A percentile compares a stretch with the other conserved stretches of the same genome.
Conservation (phyloP, 2,329 filamentous ascomycete species). For the Paecilomyces sp. region DNA sequence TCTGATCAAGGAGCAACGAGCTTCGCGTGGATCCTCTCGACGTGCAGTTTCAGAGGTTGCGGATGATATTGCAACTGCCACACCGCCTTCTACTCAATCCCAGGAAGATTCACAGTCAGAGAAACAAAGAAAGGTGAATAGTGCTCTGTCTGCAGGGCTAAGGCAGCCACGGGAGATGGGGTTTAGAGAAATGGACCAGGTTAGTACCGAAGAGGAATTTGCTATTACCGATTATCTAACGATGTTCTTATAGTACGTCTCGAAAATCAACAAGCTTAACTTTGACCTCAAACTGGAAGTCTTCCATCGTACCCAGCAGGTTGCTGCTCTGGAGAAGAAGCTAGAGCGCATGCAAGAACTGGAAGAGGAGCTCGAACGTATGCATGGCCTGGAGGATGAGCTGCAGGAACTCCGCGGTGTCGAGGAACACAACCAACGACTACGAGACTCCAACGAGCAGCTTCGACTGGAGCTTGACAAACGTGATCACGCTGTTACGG, state of each 20-base stretch:
- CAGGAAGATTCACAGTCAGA: conserved; percentile 29
- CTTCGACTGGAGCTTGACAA: conserved; percentile 31
- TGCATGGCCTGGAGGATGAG: conserved; percentile 25
- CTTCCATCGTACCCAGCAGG: conserved; percentile 32
- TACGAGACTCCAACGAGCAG: conserved; percentile 31
- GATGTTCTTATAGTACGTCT: conserved; percentile 27
- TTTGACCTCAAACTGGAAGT: conserved; percentile 38
- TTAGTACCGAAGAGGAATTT: conserved; percentile 11
- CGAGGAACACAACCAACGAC: conserved; percentile 27
- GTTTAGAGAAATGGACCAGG: conserved; percentile 36
- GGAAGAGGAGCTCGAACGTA: conserved; percentile 26
- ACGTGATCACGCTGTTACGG: conserved; percentile 33
- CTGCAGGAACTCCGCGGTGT: conserved; percentile 28
- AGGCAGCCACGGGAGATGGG: conserved; percentile 34
- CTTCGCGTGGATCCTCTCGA: conserved; percentile 21
- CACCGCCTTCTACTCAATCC: conserved; percentile 15
- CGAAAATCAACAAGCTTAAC: conserved; percentile 36
- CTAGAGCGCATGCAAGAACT: conserved; percentile 29
- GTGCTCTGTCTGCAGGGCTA: conserved; percentile 20
- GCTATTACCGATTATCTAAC: conserved; percentile 6
- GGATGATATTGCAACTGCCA: conserved; percentile 16
- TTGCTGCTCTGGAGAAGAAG: conserved; percentile 27
- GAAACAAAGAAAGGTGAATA: conserved; percentile 24
- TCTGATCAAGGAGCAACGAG: conserved; percentile 35
- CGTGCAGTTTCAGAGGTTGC: conserved; percentile 14